Evolutionary conservation across 345 rosid species (phyloP).

Genomic region (Eutrema yunnanense): DNA sequence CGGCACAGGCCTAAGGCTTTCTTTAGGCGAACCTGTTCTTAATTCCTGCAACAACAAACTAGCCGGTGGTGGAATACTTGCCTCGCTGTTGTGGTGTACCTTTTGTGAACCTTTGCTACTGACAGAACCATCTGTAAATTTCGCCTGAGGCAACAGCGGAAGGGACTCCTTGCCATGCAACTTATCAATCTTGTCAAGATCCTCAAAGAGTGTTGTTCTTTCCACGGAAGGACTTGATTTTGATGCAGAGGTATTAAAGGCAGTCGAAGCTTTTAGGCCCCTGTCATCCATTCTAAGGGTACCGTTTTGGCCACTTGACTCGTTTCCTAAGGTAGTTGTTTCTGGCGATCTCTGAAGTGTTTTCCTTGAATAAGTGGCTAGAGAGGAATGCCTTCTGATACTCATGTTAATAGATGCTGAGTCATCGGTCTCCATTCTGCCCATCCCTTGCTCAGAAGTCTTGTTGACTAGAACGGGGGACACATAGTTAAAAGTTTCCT

Average conservation of each 20-base stretch:
- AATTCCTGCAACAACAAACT: slow-evolving; percentile 25
- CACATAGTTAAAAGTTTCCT: not conserved
- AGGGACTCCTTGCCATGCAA: slow-evolving; percentile 27
- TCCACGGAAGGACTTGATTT: slow-evolving; percentile 25
- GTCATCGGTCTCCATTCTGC: slow-evolving; percentile 7
- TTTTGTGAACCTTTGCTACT: slow-evolving; percentile 30
- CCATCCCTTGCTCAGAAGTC: slow-evolving; percentile 18
- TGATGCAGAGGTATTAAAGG: slow-evolving; percentile 24
- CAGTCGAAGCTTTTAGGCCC: slow-evolving; percentile 6
- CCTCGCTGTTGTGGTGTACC: slow-evolving; percentile 28
- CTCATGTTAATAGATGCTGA: slow-evolving; percentile 26
- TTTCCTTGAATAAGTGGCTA: slow-evolving; percentile 50
- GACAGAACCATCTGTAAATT: slow-evolving; percentile 29
- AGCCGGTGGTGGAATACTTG: slow-evolving; percentile 18
- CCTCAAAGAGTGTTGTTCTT: slow-evolving; percentile 18
- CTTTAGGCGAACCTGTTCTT: slow-evolving; percentile 18
- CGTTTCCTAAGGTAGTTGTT: slow-evolving; percentile 32
- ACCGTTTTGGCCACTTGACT: slow-evolving; percentile 21
- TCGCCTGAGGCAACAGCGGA: slow-evolving; percentile 33
- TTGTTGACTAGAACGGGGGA: slow-evolving; percentile 4
- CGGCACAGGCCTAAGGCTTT: slow-evolving; percentile 6
- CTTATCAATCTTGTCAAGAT: slow-evolving; percentile 28
- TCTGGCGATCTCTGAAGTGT: slow-evolving; percentile 33
- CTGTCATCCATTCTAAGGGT: slow-evolving; percentile 24
- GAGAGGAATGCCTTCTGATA: slow-evolving; percentile 27